Evolutionary conservation across 306 rosid genomes (phyloP), one percentile per base, ranked within the genome.

Genomic region (Quercus wislizeni): DNA sequence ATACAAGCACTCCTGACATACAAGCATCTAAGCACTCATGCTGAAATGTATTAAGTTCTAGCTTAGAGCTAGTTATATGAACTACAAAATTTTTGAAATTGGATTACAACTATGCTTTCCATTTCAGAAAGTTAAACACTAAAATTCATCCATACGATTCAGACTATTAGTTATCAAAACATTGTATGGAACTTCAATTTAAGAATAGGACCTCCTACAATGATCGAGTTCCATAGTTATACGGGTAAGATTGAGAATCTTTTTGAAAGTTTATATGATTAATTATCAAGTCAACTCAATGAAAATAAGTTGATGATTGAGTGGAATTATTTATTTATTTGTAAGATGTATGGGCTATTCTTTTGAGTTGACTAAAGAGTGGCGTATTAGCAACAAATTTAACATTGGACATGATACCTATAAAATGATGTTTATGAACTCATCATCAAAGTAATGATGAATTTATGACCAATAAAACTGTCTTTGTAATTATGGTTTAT

Each of bases 401-500:
- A 46, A 11, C 52, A 46, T 46, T 46, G 52, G 52, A 46, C 52
- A 11, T 11, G 52, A 9, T 46, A 11, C 52, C 9, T 46, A 46
- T 11, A 46, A 46, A 46, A 46, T 12, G 14, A 46, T 0, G 52
- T 31, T 19, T 31, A 33, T 4, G 15, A 31, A 25, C 3, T 6
- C 15, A 52, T 52, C 18, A 70, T 46, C 6, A 20, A 71, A 63
- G 71, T 55, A 28, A 19, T 72, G 30, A 7, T 65, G 69, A 76
- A 28, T 28, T 64, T 65, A 28, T 41, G 33, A 17, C 59, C 41
- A 5, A 43, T 43, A 62, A 55, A 38, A 74, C 61, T 72, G 65
- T 54, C 75, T 70, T 14, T 49, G 57, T 56, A 73, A 74, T 75
- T 65, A 31, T 67, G 61, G 79, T 78, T 63, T 79, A 52, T n/a